phyloP scores from a whole-genome alignment of 176 grass and related monocot genomes.

The Puya raimondii region DNA sequence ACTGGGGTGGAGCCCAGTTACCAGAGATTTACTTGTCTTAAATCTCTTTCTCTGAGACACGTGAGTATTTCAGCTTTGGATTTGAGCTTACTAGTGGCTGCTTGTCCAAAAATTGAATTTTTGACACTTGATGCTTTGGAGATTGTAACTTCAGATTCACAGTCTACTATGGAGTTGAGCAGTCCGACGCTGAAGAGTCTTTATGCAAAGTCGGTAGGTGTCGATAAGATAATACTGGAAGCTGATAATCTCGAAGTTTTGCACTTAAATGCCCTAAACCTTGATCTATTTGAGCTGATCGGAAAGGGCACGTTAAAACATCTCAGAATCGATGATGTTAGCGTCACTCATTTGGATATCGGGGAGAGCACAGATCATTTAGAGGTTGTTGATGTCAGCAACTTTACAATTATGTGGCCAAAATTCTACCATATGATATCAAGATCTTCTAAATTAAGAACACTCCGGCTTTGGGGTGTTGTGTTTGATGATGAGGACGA shows the following conservation, averaged over 20 bases:
- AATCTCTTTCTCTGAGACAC: constrained; percentile 77
- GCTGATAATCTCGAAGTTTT: constrained; percentile 81
- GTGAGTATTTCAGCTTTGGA: constrained; percentile 87
- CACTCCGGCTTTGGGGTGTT: constrained; percentile 77
- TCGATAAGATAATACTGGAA: constrained; percentile 89
- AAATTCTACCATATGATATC: constrained; percentile 90
- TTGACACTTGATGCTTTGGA: constrained; percentile 87
- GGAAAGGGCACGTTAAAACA: constrained; percentile 76
- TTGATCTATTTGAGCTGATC: constrained; percentile 91
- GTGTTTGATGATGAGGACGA: constrained; percentile 96
- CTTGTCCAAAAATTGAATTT: constrained; percentile 77
- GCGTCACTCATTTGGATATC: constrained; percentile 89
- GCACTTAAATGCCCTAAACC: constrained; percentile 78
- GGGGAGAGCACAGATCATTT: constrained; percentile 76
- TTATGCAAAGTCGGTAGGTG: constrained; percentile 65
- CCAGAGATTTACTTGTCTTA: constrained; percentile 90
- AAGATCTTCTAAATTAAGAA: constrained; percentile 60
- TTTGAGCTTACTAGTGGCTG: constrained; percentile 62
- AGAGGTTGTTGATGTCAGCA: constrained; percentile 75
- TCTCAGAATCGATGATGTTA: constrained; percentile 94
- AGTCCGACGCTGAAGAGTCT: constrained; percentile 72
- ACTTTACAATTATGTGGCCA: constrained; percentile 87
- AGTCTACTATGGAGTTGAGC: constrained; percentile 72
- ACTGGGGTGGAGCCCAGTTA: constrained; percentile 89
- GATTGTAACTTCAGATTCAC: constrained; percentile 73